Conservation (phyloP, 179 eudicot species). For the Nepenthes alata region DNA sequence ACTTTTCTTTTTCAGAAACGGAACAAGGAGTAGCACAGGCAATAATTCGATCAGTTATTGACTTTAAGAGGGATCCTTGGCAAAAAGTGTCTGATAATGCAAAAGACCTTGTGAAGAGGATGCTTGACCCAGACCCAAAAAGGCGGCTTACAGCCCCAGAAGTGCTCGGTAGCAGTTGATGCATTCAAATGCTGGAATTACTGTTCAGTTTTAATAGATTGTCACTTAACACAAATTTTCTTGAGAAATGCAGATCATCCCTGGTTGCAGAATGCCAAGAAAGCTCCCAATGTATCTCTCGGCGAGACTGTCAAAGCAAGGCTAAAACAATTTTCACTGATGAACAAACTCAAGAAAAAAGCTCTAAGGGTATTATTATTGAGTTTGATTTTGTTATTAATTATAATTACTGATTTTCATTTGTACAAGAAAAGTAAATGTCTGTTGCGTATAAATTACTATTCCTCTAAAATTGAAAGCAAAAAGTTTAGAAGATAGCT, state of each 20-base stretch:
- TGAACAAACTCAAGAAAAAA: slow-evolving; percentile 82
- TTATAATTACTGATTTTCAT: neutral
- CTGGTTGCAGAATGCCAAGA: slow-evolving; percentile 69
- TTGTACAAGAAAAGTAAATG: no score
- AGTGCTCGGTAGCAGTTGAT: slow-evolving; percentile 47
- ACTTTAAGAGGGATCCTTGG: slow-evolving; percentile 83
- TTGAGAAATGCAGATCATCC: slow-evolving; percentile 47
- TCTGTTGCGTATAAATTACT: neutral
- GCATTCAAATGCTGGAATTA: neutral
- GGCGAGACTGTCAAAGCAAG: slow-evolving; percentile 85
- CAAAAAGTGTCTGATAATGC: slow-evolving; percentile 83
- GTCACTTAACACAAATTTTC: slow-evolving; percentile 5
- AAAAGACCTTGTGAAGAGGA: slow-evolving; percentile 68
- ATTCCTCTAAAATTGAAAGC: no score
- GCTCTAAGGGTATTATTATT: slow-evolving; percentile 45
- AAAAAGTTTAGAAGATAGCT: no score
- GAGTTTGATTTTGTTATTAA: neutral
- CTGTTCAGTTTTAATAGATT: neutral
- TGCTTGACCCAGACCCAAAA: slow-evolving; percentile 70
- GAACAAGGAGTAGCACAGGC: slow-evolving; percentile 96
- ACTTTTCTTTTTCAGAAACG: slow-evolving; percentile 39
- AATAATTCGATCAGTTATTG: slow-evolving; percentile 63
- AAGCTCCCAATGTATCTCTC: slow-evolving; percentile 62
- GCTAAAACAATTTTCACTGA: slow-evolving; percentile 74
- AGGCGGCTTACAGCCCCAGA: slow-evolving; percentile 63